Conservation (phyloP, 441 rosid genomes). For the Manihot esculenta region DNA sequence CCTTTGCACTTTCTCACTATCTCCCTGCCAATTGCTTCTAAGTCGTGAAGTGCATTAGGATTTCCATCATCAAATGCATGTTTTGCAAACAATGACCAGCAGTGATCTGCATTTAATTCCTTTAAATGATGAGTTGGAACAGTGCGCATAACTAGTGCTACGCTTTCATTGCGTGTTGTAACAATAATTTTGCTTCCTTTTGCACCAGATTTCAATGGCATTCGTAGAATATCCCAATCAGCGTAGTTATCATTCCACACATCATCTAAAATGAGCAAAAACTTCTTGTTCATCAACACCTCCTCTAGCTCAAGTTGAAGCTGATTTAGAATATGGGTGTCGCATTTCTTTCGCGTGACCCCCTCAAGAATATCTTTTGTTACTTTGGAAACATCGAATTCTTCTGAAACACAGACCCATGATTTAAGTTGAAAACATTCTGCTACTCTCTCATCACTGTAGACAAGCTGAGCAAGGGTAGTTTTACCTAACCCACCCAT, state of each 20-base stretch:
- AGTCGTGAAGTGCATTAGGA: neutral
- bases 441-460: neutral
- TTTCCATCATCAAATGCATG: conserved; percentile 9
- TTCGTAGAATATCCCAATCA: neutral
- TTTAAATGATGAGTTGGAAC: neutral
- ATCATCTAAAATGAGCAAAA: conserved; percentile 10
- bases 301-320: conserved; percentile 6
- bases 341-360: neutral
- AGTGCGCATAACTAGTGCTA: neutral
- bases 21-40: neutral
- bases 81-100: conserved; percentile 5
- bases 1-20: conserved; percentile 13
- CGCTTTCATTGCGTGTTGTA: conserved; percentile 7
- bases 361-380: conserved; percentile 5
- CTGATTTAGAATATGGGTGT: neutral
- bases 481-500: conserved; percentile 12
- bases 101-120: neutral
- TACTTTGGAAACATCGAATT: neutral
- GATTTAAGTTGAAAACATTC: neutral
- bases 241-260: conserved; percentile 3
- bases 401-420: conserved; percentile 13
- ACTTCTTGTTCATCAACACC: neutral
- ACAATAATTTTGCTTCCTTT: conserved; percentile 1
- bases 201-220: neutral
- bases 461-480: conserved; percentile 7